Percentiles rank a stretch among this genome's conserved stretches.
These are phyloP conservation scores for Ceratobasidium sp. DNA, from an alignment of 1,284 basidiomycete genomes.

Conservation along the genomic window DNA sequence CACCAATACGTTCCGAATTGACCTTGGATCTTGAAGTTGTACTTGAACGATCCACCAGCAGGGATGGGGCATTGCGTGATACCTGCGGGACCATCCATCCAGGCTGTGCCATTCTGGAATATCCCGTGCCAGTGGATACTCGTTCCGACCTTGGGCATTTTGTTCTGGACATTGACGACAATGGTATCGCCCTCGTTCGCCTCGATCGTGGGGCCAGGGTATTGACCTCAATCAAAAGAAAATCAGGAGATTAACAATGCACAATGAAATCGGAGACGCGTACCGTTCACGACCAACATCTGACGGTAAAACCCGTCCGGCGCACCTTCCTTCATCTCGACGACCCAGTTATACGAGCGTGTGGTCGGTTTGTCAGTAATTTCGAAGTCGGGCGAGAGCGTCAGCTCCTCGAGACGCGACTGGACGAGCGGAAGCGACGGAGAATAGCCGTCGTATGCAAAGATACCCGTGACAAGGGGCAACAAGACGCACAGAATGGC, in stretches of 20 bases:
- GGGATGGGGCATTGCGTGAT: conserved; percentile 69
- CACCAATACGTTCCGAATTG: conserved; percentile 58
- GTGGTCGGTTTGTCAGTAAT: conserved; percentile 56
- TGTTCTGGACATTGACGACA: conserved; percentile 62
- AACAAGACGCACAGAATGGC: conserved; percentile 12
- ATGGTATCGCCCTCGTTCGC: conserved; percentile 64
- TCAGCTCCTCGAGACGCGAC: conserved; percentile 37
- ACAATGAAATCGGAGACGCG: conserved; percentile 19
- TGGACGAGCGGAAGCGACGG: conserved; percentile 14
- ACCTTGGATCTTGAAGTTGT: conserved; percentile 59
- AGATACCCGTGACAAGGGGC: neutral
- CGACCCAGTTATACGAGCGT: conserved; percentile 58
- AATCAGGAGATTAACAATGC: neutral
- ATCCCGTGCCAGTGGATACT: conserved; percentile 64
- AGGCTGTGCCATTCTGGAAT: conserved; percentile 60
- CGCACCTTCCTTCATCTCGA: conserved; percentile 55
- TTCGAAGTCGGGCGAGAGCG: conserved; percentile 27
- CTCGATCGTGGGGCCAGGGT: conserved; percentile 65
- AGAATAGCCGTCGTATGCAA: neutral
- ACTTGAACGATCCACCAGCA: conserved; percentile 62
- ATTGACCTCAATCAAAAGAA: conserved; percentile 54
- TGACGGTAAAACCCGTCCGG: conserved; percentile 60
- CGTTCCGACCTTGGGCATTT: conserved; percentile 57
- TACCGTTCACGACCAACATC: conserved; percentile 65
- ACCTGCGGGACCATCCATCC: conserved; percentile 62